Evolutionary conservation across 2,329 filamentous ascomycete genomes (phyloP).

Genomic region (Pseudonectria buxi): DNA sequence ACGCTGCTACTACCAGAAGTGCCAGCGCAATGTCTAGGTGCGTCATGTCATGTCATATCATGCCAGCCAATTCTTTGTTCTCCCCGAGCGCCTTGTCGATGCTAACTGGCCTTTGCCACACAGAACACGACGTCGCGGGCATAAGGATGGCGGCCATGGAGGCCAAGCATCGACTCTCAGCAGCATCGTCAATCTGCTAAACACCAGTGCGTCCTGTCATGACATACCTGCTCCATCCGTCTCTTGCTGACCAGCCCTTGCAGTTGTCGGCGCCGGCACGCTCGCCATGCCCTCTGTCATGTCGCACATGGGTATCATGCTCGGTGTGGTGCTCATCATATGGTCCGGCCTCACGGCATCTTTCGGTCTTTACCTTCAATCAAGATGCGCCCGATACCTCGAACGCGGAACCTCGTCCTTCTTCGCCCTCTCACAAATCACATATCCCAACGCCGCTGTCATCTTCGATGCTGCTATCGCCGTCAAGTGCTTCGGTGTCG

Average conservation of each 20-base stretch:
- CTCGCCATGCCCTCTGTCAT: constrained; percentile 93
- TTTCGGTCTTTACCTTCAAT: constrained; percentile 92
- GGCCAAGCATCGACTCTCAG: constrained; percentile 84
- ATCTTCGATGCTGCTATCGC: constrained; percentile 94
- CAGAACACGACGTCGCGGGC: constrained; percentile 53
- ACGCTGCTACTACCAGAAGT: constrained; percentile 32
- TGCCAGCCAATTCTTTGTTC: constrained; percentile 3
- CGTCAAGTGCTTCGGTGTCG: constrained; percentile 96
- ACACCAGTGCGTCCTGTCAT: constrained; percentile 66
- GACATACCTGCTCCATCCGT: constrained; percentile 5
- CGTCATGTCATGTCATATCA: too few species aligned
- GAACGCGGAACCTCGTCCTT: constrained; percentile 86
- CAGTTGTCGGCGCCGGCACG: constrained; percentile 88
- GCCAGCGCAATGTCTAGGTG: constrained; percentile 46
- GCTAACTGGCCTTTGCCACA: constrained; percentile 3
- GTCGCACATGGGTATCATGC: constrained; percentile 87
- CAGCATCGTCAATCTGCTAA: constrained; percentile 90
- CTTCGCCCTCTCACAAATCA: constrained; percentile 93
- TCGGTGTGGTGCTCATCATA: constrained; percentile 76
- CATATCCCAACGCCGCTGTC: constrained; percentile 92
- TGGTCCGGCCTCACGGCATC: constrained; percentile 87
- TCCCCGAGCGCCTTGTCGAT: not conserved
- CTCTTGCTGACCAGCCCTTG: constrained; percentile 11
- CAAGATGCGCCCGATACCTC: constrained; percentile 85
- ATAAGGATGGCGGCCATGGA: constrained; percentile 59